A percentile compares a stretch with the other conserved stretches of the same genome.
These are phyloP conservation scores for Sporothrix sp. DNA, from an alignment of 2,329 filamentous ascomycete species.

Conservation along the genomic window DNA sequence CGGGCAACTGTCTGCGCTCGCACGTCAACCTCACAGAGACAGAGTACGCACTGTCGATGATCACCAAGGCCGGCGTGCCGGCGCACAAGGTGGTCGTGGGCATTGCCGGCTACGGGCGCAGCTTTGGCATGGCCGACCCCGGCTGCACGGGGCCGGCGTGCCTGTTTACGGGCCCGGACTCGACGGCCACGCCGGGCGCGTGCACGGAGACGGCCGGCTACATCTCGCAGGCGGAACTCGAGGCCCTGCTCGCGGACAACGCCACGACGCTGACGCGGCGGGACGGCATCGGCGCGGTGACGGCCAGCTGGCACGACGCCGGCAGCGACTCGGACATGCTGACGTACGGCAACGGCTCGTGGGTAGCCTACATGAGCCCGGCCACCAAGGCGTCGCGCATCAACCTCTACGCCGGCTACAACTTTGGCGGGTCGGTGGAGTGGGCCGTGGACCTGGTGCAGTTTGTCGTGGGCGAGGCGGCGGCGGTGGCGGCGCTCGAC, in stretches of 20 bases:
- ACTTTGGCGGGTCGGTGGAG: too few relatives aligned
- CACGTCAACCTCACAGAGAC: constrained; percentile 32
- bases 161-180: constrained; percentile 24
- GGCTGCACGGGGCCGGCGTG: constrained; percentile 26
- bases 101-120: constrained; percentile 26
- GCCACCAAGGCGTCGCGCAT: too few relatives aligned
- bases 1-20: constrained; percentile 24
- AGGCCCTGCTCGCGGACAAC: too few relatives aligned
- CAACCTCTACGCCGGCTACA: too few relatives aligned
- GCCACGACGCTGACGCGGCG: constrained; percentile 24
- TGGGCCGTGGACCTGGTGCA: too few relatives aligned
- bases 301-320: too few relatives aligned
- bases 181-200: constrained; percentile 22
- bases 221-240: too few relatives aligned
- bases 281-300: background rate
- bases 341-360: too few relatives aligned
- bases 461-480: too few relatives aligned
- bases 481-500: too few relatives aligned
- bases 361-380: too few relatives aligned
- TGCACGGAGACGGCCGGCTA: constrained; percentile 31
- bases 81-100: constrained; percentile 26
- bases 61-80: constrained; percentile 27
- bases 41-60: constrained; percentile 25
- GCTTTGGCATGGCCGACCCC: constrained; percentile 24
- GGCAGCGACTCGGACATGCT: too few relatives aligned